Percentiles rank a stretch among this genome's conserved stretches.
Conservation (phyloP, 441 rosid genomes). For the Kokia cookei region DNA sequence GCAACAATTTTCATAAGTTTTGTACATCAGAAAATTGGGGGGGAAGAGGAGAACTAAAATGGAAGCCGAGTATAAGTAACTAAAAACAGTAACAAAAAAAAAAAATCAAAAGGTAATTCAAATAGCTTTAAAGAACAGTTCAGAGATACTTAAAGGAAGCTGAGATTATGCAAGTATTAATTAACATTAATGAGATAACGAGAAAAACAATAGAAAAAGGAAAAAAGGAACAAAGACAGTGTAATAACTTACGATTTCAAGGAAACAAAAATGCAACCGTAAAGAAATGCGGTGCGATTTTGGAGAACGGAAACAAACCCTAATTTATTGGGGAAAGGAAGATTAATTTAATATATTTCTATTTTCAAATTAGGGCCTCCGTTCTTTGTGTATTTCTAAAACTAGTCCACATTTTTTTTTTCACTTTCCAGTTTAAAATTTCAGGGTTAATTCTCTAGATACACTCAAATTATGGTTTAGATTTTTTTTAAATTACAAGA, state of each 20-base stretch:
- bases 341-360: not conserved
- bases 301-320: slow-evolving; percentile 19
- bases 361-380: not conserved
- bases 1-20: not conserved
- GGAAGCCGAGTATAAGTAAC: not conserved
- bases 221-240: not conserved
- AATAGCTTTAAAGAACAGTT: not conserved
- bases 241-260: not conserved
- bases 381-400: not conserved
- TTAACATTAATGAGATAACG: not conserved
- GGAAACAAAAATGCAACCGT: not conserved
- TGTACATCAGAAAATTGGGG: not conserved
- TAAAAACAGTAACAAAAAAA: not conserved
- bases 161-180: not conserved
- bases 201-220: not conserved
- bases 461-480: no score
- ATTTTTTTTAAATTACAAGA: no score
- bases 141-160: not conserved
- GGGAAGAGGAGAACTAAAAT: not conserved
- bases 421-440: no score
- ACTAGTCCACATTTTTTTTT: not conserved
- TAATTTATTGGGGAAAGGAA: slow-evolving; percentile 11
- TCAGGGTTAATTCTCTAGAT: no score
- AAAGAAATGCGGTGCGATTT: not conserved
- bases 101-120: not conserved